Percentiles rank a stretch among this genome's conserved stretches.
Conservation (phyloP, 2,329 filamentous ascomycete genomes). For the Mycosphaerelloides madeirae region DNA sequence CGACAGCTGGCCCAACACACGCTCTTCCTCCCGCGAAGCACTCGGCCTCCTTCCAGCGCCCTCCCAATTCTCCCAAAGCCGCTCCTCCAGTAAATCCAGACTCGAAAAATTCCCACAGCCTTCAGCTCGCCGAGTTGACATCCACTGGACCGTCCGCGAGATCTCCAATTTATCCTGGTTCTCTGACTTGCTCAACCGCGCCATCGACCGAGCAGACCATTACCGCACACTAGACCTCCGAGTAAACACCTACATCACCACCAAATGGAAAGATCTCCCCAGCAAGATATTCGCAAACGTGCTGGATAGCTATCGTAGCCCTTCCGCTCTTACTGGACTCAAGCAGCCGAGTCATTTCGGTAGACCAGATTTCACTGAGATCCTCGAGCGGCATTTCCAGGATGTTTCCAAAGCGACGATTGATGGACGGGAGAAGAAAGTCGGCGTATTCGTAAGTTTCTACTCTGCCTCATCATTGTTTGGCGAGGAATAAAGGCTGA, state of each 20-base stretch:
- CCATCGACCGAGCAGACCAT: conserved; percentile 16
- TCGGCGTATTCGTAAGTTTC: conserved; percentile 45
- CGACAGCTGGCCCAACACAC: not conserved
- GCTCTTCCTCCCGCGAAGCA: not conserved
- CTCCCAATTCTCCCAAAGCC: too few species aligned
- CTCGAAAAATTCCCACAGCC: not conserved
- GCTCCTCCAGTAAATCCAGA: not conserved
- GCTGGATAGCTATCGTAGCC: conserved; percentile 53
- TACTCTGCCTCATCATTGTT: too few species aligned
- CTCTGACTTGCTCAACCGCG: conserved; percentile 51
- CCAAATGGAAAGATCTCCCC: conserved; percentile 49
- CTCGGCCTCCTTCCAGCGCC: not conserved
- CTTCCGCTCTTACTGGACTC: conserved; percentile 51
- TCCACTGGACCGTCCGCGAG: conserved; percentile 58
- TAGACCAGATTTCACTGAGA: conserved; percentile 49
- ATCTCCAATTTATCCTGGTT: conserved; percentile 55
- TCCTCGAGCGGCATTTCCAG: conserved; percentile 52
- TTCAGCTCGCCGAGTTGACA: conserved; percentile 46
- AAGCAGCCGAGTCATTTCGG: conserved; percentile 53
- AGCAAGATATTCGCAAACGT: conserved; percentile 54
- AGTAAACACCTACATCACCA: conserved; percentile 54
- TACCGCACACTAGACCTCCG: conserved; percentile 48
- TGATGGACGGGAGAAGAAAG: conserved; percentile 34
- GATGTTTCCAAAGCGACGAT: conserved; percentile 43
- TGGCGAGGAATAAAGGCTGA: too few species aligned